Evolutionary conservation across 805 yeast species (phyloP).

Genomic region (Debaryomyces prosopidis): DNA sequence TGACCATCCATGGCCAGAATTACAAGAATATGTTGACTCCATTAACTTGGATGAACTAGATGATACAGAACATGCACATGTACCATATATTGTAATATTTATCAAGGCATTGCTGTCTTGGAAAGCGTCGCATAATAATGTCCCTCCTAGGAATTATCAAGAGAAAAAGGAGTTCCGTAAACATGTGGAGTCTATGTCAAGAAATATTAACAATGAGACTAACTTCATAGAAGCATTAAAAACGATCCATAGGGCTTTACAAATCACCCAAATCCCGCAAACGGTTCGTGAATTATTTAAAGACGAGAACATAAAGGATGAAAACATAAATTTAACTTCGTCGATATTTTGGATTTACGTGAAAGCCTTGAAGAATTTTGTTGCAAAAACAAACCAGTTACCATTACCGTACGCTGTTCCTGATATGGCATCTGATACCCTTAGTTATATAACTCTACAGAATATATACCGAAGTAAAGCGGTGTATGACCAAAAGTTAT

Average conservation of each 20-base stretch:
- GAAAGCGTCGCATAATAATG: constrained; percentile 26
- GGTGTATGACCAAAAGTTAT: constrained; percentile 42
- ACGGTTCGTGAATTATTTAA: constrained; percentile 22
- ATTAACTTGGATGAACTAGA: constrained; percentile 49
- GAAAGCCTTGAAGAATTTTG: constrained; percentile 54
- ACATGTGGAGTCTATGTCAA: constrained; percentile 35
- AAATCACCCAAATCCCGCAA: constrained; percentile 34
- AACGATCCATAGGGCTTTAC: constrained; percentile 37
- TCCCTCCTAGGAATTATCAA: constrained; percentile 36
- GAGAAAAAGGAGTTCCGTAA: constrained; percentile 44
- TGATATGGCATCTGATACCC: constrained; percentile 84
- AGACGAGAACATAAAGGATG: constrained; percentile 18
- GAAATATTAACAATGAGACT: constrained; percentile 53
- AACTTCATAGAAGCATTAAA: constrained; percentile 41
- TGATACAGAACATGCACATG: constrained; percentile 53
- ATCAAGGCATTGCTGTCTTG: constrained; percentile 53
- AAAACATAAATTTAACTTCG: constrained; percentile 14
- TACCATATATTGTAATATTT: constrained; percentile 69
- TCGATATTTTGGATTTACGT: constrained; percentile 63
- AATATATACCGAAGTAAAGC: constrained; percentile 59
- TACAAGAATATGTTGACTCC: constrained; percentile 49
- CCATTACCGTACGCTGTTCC: constrained; percentile 79
- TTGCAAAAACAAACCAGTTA: constrained; percentile 37
- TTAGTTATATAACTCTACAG: constrained; percentile 58
- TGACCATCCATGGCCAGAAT: constrained; percentile 71